Conservation (phyloP, 2,329 filamentous ascomycete genomes). For the Alternaria longipes region DNA sequence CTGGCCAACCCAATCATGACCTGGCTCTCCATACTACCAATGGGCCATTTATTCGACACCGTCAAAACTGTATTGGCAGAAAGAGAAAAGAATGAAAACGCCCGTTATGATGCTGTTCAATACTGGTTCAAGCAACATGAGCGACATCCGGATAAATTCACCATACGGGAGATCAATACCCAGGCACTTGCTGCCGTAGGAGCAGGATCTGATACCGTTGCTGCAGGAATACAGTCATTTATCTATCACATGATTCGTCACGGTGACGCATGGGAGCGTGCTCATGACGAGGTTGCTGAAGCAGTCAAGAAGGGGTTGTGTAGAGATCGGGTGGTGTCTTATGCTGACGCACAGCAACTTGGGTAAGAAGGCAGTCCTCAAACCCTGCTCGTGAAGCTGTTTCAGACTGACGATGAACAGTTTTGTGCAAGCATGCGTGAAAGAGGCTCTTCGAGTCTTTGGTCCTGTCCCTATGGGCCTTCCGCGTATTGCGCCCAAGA, state of each 20-base stretch:
- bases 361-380: neutral
- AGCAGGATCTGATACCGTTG: conserved; percentile 53
- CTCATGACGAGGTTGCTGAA: conserved; percentile 21
- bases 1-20: conserved; percentile 52
- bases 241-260: conserved; percentile 50
- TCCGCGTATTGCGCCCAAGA: conserved; percentile 40
- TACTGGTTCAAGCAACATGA: conserved; percentile 48
- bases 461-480: conserved; percentile 42
- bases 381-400: no score
- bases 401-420: neutral
- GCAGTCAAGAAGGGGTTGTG: neutral
- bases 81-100: conserved; percentile 45
- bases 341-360: conserved; percentile 2
- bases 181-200: conserved; percentile 50
- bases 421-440: conserved; percentile 27
- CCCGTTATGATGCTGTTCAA: conserved; percentile 50
- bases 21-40: conserved; percentile 47
- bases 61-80: conserved; percentile 42
- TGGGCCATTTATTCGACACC: conserved; percentile 53
- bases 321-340: neutral
- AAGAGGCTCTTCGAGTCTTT: conserved; percentile 52
- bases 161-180: conserved; percentile 47
- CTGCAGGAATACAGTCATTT: conserved; percentile 47
- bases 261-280: conserved; percentile 10
- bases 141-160: conserved; percentile 47